Base-by-base conservation (phyloP, 495 filamentous ascomycete species). In the Neurospora sp. region DNA sequence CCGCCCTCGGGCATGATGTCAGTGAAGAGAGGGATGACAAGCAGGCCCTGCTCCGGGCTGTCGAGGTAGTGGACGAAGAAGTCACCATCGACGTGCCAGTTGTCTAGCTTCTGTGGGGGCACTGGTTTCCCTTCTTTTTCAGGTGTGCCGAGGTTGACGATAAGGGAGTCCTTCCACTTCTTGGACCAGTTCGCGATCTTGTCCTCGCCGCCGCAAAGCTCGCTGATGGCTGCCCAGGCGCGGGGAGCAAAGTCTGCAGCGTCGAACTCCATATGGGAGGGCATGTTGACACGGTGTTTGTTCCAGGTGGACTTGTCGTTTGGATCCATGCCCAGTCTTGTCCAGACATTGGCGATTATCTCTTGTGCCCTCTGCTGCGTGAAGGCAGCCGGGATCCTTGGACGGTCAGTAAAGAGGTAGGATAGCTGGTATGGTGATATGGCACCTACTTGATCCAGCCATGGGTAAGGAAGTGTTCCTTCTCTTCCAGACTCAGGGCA, bases 11-110 rank as follows among this genome's bases (percentile, higher is more conserved):
- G 77, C 37, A 81, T 78, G 71, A 93, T 89, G 76, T 93, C 90
- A 10, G 85, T 89, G 80, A 91, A 93, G 22, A 92, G 75, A 4
- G 91, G 91, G 68, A 89, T 92, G 20, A 93, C 89, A 0, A 93
- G 82, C 65, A 93, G 79, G 0, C 84, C 91, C 79, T 94, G 91
- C 81, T 93, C 91, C 0, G 88, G 88, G 65, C 88, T 90, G 79
- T 93, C 91, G 18, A 94, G 84, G 75, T 89, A 93, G 82, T 93
- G 91, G 16, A 90, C 84, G 81, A 93, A 92, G 79, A 92, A 92
- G 75, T 93, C 91, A 1, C 91, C 91, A 80, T 93, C 91, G 31
- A 91, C 89, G 79, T 94, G 91, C 91, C 91, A 94, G 9, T 83
- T 83, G 27, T 80, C 74, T n/a, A 92, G 81, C 8, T 88, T 85